phyloP scores from a whole-genome alignment of 345 rosid species.

The Eutrema yunnanense region DNA sequence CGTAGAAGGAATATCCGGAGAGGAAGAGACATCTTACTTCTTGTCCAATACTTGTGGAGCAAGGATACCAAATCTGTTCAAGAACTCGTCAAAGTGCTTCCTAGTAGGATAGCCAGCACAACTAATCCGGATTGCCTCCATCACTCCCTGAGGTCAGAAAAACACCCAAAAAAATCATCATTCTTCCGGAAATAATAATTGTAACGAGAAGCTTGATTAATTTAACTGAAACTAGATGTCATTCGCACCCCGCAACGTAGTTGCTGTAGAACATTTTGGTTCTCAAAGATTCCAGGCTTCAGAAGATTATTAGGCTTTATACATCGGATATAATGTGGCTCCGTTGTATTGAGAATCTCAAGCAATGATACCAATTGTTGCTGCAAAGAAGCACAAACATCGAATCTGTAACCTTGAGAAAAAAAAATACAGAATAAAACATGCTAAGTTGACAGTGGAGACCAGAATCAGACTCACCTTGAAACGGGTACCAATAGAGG shows the following conservation, averaged over 20 bases:
- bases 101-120: conserved; percentile 98
- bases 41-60: conserved; percentile 73
- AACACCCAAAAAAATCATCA: neutral
- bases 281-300: conserved; percentile 96
- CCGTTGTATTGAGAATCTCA: conserved; percentile 89
- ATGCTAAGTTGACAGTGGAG: conserved; percentile 8
- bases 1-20: neutral
- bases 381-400: conserved; percentile 43
- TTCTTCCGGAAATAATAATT: neutral
- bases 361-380: conserved; percentile 89
- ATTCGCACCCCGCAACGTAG: conserved; percentile 88
- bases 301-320: conserved; percentile 97
- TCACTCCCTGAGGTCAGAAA: conserved; percentile 63
- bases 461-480: conserved; percentile 50
- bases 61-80: conserved; percentile 74
- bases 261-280: conserved; percentile 79
- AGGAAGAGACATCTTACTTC: conserved; percentile 45
- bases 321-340: conserved; percentile 98
- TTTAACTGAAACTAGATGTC: neutral
- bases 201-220: conserved; percentile 2
- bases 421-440: neutral
- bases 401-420: neutral
- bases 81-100: conserved; percentile 79
- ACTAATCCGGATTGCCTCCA: conserved; percentile 99
- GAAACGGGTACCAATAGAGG: conserved; percentile 99